Conservation (phyloP, 768 basidiomycete species). For the Rhodotorula paludigena region DNA sequence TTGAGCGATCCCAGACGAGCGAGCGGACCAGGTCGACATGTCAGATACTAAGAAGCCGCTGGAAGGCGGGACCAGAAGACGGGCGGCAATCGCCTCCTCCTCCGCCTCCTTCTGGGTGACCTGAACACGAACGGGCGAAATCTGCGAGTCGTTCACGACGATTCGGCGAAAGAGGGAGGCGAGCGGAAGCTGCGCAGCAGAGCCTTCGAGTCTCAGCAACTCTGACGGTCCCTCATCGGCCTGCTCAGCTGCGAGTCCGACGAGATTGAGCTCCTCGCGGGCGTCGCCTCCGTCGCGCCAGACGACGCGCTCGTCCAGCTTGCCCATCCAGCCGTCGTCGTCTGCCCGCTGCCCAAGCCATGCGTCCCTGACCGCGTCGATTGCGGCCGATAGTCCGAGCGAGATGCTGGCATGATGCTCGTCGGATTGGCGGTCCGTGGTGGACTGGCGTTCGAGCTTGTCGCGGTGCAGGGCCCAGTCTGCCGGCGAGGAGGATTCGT, state of each 20-base stretch:
- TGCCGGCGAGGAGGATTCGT: slow-evolving; percentile 14
- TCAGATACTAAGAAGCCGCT: slow-evolving; percentile 25
- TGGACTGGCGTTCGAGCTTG: slow-evolving; percentile 1
- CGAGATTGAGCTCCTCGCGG: background rate
- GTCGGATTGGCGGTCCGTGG: slow-evolving; percentile 19
- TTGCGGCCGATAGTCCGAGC: background rate
- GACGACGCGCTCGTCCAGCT: background rate
- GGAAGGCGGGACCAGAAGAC: slow-evolving; percentile 23
- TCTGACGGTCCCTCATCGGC: too few relatives aligned
- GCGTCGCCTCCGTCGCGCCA: background rate
- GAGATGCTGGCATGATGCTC: slow-evolving; percentile 16
- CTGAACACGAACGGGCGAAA: background rate
- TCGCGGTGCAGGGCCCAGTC: slow-evolving; percentile 8
- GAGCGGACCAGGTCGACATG: slow-evolving; percentile 22
- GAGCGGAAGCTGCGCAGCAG: background rate
- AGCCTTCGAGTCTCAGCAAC: background rate
- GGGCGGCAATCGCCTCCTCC: background rate
- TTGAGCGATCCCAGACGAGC: background rate
- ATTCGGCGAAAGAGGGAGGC: slow-evolving; percentile 1
- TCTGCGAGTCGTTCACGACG: background rate
- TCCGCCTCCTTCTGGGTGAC: background rate
- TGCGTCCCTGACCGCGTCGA: slow-evolving; percentile 13
- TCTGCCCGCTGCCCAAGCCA: background rate
- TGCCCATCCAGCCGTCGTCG: slow-evolving; percentile 2
- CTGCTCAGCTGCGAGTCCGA: background rate